Percentiles rank a stretch among this genome's conserved stretches.
Conservation (phyloP, 306 rosid species). For the Cucurbita ficifolia region DNA sequence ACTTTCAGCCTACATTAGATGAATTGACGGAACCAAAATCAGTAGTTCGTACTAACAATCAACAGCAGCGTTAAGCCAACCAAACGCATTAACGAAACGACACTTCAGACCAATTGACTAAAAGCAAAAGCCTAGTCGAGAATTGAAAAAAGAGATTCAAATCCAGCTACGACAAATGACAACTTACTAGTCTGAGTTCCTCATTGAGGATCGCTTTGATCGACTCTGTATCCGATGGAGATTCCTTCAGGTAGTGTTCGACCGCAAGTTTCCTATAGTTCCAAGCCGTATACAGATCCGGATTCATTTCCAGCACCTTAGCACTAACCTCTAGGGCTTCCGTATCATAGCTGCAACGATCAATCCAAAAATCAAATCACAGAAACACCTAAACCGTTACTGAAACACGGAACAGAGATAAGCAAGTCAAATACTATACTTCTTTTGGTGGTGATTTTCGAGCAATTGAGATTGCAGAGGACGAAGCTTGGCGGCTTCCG, state of each 20-base stretch:
- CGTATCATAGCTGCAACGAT: conserved; percentile 38
- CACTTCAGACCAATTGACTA: neutral
- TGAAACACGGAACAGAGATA: conserved; percentile 5
- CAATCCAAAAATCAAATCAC: neutral
- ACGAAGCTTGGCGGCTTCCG: conserved; percentile 51
- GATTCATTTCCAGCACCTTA: conserved; percentile 57
- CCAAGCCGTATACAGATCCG: conserved; percentile 83
- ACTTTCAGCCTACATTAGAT: conserved; percentile 33
- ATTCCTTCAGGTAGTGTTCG: conserved; percentile 27
- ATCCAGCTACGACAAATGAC: neutral
- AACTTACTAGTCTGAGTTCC: conserved; percentile 58
- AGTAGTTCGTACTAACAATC: neutral
- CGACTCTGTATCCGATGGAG: conserved; percentile 31
- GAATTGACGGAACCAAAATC: neutral
- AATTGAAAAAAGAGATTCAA: neutral
- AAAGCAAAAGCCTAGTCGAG: neutral
- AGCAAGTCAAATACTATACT: conserved; percentile 2
- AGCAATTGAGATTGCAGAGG: conserved; percentile 57
- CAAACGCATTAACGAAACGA: neutral
- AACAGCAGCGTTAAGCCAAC: neutral
- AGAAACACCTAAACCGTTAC: neutral
- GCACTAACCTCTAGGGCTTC: conserved; percentile 61
- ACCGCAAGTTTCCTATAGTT: conserved; percentile 73
- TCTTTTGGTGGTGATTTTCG: conserved; percentile 43
- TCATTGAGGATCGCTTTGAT: conserved; percentile 28